Base-by-base conservation (phyloP, 2,329 filamentous ascomycete genomes). In the Fusarium beomiforme region DNA sequence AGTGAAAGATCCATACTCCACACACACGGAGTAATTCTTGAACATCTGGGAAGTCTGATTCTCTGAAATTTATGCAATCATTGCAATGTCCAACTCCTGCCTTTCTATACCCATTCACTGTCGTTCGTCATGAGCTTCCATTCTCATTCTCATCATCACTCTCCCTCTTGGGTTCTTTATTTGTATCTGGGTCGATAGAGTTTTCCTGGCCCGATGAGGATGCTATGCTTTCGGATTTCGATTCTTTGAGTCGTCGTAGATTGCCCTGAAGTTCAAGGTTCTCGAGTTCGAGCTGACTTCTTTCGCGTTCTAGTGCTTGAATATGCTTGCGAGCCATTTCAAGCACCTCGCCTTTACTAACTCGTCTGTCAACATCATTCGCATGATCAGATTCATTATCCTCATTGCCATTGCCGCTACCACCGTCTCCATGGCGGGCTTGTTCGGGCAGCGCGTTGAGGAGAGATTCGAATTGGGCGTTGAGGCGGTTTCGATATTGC, bases 251-350 rank as follows among this genome's bases (percentile, higher is more conserved):
- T 24, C 57, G 64, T 39, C 54, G 57, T n/a, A 76, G 47, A n/a
- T 16, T 76, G 17, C 75, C 75, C 5, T 75, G 74, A 26, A 76
- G 70, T 43, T 75, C 74, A 42, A 59, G 60, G 10, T 76, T 76
- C 36, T 76, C 75, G 26, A 67, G 66, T 24, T 76, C 75, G 12
- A 76, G 59, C 41, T 72, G 56, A 17, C 62, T 64, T 26, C 75
- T 70, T 53, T 76, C 75, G 14, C 59, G 73, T 31, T 76, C 75
- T 12, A 76, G 70, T 21, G 65, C 41, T 57, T 76, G 29, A 53
- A 76, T 77, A 50, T 76, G 75, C 57, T 66, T 76, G 26, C 75
- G 73, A 31, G 75, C 75, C 73, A 76, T 76, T 47, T 76, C 75
- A 29, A 76, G 70, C n/a, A 76, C 75, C 43, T 76, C 75, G 16